Evolutionary conservation across 1,284 basidiomycete genomes (phyloP), one percentile per base, ranked within the genome.

Genomic region (Microbotryum saponariae): DNA sequence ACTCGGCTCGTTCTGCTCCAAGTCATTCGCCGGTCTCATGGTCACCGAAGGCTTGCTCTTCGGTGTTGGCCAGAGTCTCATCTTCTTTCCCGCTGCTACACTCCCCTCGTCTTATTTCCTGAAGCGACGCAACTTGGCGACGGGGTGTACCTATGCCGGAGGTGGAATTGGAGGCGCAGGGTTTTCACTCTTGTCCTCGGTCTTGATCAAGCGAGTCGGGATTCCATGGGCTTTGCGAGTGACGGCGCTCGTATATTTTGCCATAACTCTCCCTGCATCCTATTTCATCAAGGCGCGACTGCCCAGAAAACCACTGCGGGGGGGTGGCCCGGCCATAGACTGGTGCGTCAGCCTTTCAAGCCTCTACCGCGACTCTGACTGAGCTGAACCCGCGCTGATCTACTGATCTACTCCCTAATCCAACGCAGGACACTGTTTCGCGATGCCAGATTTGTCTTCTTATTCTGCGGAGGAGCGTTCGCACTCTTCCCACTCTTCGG

Each of bases 401-500:
- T 6, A 25, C 46, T 21, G 9, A 12, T 33, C 1, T 25, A 25
- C 25, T 25, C 25, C 25, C 4, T 25, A 3, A 7, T 31, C 29
- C 9, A 16, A 6, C 37, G 2, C 54, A 66, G 64, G 29, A 18
- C 53, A 2, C 27, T 68, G 4, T 63, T 65, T 53, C 31, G 51
- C 14, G 60, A 68, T 48, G 4, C 50, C 7, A 51, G 60, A 0
- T 66, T 68, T 53, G 16, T 29, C 6, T 53, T 65, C n/a, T 50
- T 68, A 16, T 54, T 65, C 27, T 7, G 51, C n/a, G 66, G 61
- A 1, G 60, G 57, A 16, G 16, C 49, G 0, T 51, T 68, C 20
- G 61, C 49, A 12, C 12, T 68, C 37, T 68, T 63, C 47, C 66
- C 66, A 1, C 60, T 68, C 20, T 66, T 68, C n/a, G 37, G 64